A percentile compares a stretch with the other conserved stretches of the same genome.
phyloP scores from a whole-genome alignment of 2,329 filamentous ascomycete species.

The Colletotrichum sp. region DNA sequence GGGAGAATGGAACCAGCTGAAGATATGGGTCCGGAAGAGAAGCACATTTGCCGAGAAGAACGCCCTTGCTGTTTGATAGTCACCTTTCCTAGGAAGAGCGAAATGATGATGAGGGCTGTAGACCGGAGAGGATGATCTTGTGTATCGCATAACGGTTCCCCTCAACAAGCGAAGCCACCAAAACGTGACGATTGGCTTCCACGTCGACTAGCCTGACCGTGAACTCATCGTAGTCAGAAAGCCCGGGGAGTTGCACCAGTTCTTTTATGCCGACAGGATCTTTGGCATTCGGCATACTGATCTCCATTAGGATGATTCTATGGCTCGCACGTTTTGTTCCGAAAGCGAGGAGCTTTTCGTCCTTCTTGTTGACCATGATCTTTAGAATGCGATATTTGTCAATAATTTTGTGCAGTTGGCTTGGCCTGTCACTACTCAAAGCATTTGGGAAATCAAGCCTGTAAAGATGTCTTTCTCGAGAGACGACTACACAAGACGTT shows the following conservation, averaged over 20 bases:
- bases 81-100: background rate
- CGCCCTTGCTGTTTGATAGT: background rate
- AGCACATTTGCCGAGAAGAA: conserved; percentile 12
- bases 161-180: conserved; percentile 28
- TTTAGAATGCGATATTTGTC: conserved; percentile 31
- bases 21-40: background rate
- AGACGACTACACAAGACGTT: conserved; percentile 27
- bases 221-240: conserved; percentile 26
- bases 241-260: conserved; percentile 18
- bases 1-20: background rate
- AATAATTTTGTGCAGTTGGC: conserved; percentile 23
- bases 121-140: conserved; percentile 1
- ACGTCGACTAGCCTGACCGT: conserved; percentile 14
- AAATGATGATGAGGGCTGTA: background rate
- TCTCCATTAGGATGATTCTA: conserved; percentile 28
- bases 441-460: background rate
- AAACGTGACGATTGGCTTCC: conserved; percentile 17
- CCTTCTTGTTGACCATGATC: conserved; percentile 25
- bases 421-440: background rate
- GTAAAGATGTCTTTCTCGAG: conserved; percentile 30
- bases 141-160: conserved; percentile 28
- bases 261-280: conserved; percentile 11
- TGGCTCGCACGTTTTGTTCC: conserved; percentile 25
- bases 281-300: conserved; percentile 16
- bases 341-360: conserved; percentile 28